Percentiles rank a stretch among this genome's conserved stretches.
Evolutionary conservation across 75 land plant species (phyloP).

Genomic region (Chamaecyparis obtusa): DNA sequence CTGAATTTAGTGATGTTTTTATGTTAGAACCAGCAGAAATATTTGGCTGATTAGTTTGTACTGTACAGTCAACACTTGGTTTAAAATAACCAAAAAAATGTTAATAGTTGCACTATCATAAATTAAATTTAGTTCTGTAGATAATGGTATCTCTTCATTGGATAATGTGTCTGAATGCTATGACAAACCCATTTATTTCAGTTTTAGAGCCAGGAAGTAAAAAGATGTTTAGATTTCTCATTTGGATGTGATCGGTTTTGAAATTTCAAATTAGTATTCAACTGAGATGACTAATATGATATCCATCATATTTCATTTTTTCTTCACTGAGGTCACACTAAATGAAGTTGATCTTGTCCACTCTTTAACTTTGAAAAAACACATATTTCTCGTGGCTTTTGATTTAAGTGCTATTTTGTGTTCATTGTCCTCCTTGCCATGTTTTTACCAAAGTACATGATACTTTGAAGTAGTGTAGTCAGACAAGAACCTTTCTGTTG

Average conservation of each 20-base stretch:
- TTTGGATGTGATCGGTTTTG: background rate
- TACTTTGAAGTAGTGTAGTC: background rate
- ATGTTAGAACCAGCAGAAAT: background rate
- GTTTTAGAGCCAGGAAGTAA: background rate
- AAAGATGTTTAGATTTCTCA: background rate
- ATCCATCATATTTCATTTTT: background rate
- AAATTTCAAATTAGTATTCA: background rate
- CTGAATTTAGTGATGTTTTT: background rate
- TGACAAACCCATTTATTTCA: background rate
- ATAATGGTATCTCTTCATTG: background rate
- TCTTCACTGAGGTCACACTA: background rate
- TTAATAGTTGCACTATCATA: background rate
- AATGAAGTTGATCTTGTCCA: background rate
- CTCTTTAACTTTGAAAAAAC: background rate
- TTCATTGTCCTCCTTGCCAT: background rate
- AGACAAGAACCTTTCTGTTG: too few species aligned
- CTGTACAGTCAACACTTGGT: background rate
- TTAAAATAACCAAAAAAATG: background rate
- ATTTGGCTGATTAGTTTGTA: background rate
- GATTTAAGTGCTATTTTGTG: background rate
- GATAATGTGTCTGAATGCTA: background rate
- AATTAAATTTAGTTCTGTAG: background rate
- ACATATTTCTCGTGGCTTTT: background rate
- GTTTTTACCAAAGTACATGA: background rate
- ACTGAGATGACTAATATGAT: background rate